These are phyloP conservation scores for Coniferiporia sulphurascens DNA, from an alignment of 1,284 basidiomycete species.

Conservation along the genomic window DNA sequence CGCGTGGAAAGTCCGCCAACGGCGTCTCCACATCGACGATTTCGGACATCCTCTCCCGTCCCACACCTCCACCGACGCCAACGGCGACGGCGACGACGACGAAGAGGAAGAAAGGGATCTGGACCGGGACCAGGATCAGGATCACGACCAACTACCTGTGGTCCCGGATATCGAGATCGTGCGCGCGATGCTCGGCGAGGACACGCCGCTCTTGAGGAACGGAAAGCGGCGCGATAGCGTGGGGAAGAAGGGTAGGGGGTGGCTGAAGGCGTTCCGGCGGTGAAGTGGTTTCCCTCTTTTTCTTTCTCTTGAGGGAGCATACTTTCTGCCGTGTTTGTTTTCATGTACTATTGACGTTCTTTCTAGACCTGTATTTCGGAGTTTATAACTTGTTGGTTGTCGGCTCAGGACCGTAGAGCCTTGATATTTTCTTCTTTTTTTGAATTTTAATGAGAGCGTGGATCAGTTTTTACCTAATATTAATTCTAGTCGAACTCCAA, in stretches of 20 bases:
- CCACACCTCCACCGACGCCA: neutral
- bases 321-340: too few relatives aligned
- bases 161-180: constrained; percentile 13
- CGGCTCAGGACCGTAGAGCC: too few relatives aligned
- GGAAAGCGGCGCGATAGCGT: neutral
- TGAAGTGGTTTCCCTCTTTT: neutral
- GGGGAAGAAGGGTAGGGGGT: neutral
- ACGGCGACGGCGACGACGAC: neutral
- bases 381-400: too few relatives aligned
- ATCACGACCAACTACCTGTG: neutral
- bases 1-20: constrained; percentile 75
- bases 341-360: too few relatives aligned
- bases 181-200: constrained; percentile 16
- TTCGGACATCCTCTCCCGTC: constrained; percentile 67
- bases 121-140: neutral
- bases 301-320: too few relatives aligned
- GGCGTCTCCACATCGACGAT: constrained; percentile 80
- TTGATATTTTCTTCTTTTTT: too few relatives aligned
- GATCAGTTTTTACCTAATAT: too few relatives aligned
- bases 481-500: too few relatives aligned
- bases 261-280: neutral
- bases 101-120: neutral
- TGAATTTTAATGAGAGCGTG: too few relatives aligned
- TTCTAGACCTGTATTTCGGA: too few relatives aligned
- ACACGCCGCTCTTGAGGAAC: constrained; percentile 12